A percentile compares a stretch with the other conserved stretches of the same genome.
Conservation (phyloP, 345 rosid species). For the Raphanus raphanistrum region DNA sequence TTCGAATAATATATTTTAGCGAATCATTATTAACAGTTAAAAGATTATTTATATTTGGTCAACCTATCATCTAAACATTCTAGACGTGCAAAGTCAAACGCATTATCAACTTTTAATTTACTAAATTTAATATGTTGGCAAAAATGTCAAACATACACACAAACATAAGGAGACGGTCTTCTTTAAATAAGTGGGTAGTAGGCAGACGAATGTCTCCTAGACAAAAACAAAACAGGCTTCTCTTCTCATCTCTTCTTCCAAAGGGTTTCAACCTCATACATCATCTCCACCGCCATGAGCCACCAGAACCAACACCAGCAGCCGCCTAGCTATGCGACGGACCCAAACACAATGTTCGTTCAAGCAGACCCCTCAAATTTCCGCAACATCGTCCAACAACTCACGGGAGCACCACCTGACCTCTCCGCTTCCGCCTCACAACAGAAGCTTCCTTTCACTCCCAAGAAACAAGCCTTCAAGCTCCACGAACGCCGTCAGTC, state of each 20-base stretch:
- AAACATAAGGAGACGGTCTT: constrained; percentile 20
- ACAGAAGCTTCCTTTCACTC: constrained; percentile 56
- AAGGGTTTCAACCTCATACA: background rate
- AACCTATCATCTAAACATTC: constrained; percentile 5
- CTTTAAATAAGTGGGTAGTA: constrained; percentile 29
- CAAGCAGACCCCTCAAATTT: constrained; percentile 86
- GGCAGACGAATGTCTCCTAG: constrained; percentile 32
- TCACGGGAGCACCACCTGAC: constrained; percentile 78
- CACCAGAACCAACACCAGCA: constrained; percentile 33
- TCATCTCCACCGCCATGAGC: constrained; percentile 34
- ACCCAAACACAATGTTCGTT: constrained; percentile 82
- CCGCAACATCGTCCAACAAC: constrained; percentile 82
- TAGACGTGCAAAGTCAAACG: constrained; percentile 39
- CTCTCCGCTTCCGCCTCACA: constrained; percentile 38
- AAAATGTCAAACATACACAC: constrained; percentile 1
- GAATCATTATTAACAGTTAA: constrained; percentile 11
- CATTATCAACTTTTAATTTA: background rate
- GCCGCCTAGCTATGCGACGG: constrained; percentile 43
- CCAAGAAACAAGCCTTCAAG: constrained; percentile 60
- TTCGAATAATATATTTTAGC: constrained; percentile 3
- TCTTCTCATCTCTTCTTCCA: constrained; percentile 5
- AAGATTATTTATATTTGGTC: background rate
- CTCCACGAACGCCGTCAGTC: constrained; percentile 82
- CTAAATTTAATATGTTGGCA: constrained; percentile 28
- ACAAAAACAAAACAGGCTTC: constrained; percentile 24